Conservation (phyloP, 345 rosid species). For the Populus ilicifolia region DNA sequence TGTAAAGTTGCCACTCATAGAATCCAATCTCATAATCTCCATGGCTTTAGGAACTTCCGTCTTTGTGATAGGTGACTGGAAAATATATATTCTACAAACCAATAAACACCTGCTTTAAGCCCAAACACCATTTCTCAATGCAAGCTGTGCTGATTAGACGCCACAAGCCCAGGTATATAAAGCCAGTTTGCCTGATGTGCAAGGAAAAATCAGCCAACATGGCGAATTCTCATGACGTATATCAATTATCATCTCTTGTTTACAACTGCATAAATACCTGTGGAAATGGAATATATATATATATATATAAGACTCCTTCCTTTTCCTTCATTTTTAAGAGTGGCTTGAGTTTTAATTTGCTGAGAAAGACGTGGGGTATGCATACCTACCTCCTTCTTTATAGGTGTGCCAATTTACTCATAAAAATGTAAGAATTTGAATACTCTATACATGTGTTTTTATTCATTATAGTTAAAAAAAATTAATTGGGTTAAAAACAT, state of each 20-base stretch:
- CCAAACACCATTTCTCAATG: background rate
- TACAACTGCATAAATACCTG: background rate
- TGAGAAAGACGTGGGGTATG: background rate
- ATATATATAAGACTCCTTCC: background rate
- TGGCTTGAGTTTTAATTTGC: background rate
- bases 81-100: background rate
- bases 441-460: background rate
- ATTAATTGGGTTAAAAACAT: too few species aligned
- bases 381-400: background rate
- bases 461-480: too few species aligned
- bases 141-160: background rate
- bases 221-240: background rate
- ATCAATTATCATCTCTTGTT: background rate
- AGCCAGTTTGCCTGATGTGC: background rate
- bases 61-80: background rate
- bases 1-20: background rate
- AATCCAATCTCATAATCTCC: background rate
- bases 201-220: background rate
- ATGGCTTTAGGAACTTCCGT: background rate
- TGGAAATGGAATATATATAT: background rate
- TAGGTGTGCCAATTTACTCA: background rate
- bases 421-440: background rate
- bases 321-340: background rate
- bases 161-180: background rate
- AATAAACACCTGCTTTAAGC: background rate